Percentiles rank a stretch among this genome's conserved stretches.
These are phyloP conservation scores for Isatis tinctoria DNA, from an alignment of 345 rosid genomes.

Conservation along the genomic window DNA sequence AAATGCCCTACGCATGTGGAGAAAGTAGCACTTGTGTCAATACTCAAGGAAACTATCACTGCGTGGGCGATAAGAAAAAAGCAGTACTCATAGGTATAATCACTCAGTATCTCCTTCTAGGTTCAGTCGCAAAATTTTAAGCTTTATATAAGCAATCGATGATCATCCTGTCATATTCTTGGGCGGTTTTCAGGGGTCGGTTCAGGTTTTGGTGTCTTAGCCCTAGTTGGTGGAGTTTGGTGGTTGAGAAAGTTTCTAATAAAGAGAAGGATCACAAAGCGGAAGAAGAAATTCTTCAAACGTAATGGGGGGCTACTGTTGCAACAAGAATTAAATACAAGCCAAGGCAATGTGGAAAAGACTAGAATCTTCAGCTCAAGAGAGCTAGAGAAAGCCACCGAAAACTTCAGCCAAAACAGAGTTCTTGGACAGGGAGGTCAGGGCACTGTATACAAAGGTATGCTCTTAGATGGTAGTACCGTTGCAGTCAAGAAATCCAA, in stretches of 20 bases:
- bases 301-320: conserved; percentile 32
- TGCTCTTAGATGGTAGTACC: conserved; percentile 19
- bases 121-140: too few species aligned
- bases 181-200: conserved; percentile 1
- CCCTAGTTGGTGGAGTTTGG: not conserved
- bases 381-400: conserved; percentile 40
- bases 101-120: too few species aligned
- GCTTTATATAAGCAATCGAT: not conserved
- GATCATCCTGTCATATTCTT: not conserved
- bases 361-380: conserved; percentile 30
- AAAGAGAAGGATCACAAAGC: not conserved
- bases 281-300: conserved; percentile 20
- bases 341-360: not conserved
- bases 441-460: conserved; percentile 43
- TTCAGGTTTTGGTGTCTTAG: not conserved
- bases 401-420: conserved; percentile 30
- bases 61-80: not conserved
- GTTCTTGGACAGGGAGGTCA: conserved; percentile 43
- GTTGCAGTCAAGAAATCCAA: conserved; percentile 51
- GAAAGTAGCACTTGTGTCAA: not conserved
- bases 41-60: not conserved
- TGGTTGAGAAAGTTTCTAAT: not conserved
- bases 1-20: too few species aligned
- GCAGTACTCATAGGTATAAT: conserved; percentile 1
- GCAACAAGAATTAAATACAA: conserved; percentile 25